These are phyloP conservation scores for Vanderwaltozyma tropicalis DNA, from an alignment of 805 yeast species.

Conservation along the genomic window DNA sequence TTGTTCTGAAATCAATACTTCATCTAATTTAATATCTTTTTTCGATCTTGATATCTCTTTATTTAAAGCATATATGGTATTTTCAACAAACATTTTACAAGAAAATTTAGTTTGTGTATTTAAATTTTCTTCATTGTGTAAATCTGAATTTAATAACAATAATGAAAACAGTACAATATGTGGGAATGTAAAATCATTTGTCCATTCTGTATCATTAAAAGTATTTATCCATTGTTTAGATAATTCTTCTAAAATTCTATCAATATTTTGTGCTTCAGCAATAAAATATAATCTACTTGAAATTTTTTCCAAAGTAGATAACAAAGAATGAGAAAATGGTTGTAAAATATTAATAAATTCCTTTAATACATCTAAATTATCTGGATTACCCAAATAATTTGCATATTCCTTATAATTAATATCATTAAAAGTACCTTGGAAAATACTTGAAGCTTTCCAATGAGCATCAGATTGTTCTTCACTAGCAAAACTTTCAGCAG, in stretches of 20 bases:
- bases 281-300: constrained; percentile 61
- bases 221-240: constrained; percentile 50
- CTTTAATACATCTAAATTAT: constrained; percentile 22
- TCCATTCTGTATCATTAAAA: constrained; percentile 36
- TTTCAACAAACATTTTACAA: constrained; percentile 36
- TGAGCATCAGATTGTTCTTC: neutral
- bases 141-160: constrained; percentile 64
- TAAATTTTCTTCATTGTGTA: constrained; percentile 41
- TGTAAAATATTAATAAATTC: constrained; percentile 32
- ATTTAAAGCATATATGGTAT: constrained; percentile 39
- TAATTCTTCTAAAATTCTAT: constrained; percentile 58
- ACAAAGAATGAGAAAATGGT: constrained; percentile 41
- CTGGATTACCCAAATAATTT: constrained; percentile 30
- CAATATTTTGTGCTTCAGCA: constrained; percentile 78
- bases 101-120: constrained; percentile 32
- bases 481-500: neutral
- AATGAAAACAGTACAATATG: constrained; percentile 65
- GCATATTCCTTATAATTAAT: constrained; percentile 35
- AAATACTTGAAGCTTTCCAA: constrained; percentile 27
- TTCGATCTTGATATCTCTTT: constrained; percentile 14
- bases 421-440: constrained; percentile 22
- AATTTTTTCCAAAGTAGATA: constrained; percentile 46
- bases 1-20: constrained; percentile 10
- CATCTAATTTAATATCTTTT: constrained; percentile 6
- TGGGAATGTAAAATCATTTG: constrained; percentile 47